Evolutionary conservation across 371 early-diverging fungal genomes (phyloP), one percentile per base, ranked within the genome.

Genomic region (Apophysomyces trapeziformis): DNA sequence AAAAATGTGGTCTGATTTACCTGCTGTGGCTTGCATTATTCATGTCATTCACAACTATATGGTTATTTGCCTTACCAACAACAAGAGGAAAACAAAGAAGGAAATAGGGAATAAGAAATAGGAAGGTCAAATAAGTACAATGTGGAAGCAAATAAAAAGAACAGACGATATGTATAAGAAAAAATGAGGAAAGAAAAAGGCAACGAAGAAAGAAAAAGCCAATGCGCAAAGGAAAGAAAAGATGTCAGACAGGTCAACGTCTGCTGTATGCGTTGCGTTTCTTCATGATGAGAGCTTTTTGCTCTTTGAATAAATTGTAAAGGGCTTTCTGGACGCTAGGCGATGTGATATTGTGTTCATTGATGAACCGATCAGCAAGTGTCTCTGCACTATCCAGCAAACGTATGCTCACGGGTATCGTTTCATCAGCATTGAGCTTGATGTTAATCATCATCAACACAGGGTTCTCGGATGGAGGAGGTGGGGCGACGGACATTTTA

Each of bases 1-100:
- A 50, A 50, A 50, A 50, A 50, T 50, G 21, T 50, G 54, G 54
- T 50, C 54, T 50, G 54, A 50, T 50, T 50, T 50, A 50, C 21
- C 16, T 11, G 21, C 21, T 50, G 54, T 50, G 54, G 54, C 54
- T n/a, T 21, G 54, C 9, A 47, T n/a, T 26, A 9, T 21, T 21
- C 35, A 50, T 1, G 16, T 21, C 4, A 21, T 16, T 21, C 7
- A 9, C 54, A 26, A 26, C 32, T 26, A 26, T 50, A 9, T 50
- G 9, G 4, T 7, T 16, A 26, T 7, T 50, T 50, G 21, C 54
- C 54, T 50, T 21, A 3, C 5, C 7, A 50, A 50, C 2, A 11
- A 50, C 7, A 50, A 50, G 21, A 50, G 16, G 5, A 45, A 43
- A 43, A 43, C 12, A 43, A 43, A 43, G 43, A 43, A 43, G 43